Percentiles rank a stretch among this genome's conserved stretches.
phyloP scores from a whole-genome alignment of 768 basidiomycete species.

The Phylloporus sp. region DNA sequence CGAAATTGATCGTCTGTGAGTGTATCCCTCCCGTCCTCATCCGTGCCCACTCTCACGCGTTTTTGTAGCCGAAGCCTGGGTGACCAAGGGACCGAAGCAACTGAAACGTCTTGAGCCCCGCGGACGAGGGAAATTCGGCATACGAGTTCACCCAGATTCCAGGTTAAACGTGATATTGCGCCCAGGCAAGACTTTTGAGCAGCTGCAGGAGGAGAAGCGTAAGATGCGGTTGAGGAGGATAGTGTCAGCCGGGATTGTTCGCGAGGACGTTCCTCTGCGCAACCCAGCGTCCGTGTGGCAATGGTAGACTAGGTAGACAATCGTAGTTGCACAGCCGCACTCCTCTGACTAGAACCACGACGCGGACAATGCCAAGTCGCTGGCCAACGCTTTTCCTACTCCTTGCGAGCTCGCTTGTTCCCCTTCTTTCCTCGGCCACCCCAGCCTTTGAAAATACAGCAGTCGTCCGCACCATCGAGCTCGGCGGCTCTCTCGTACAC shows the following conservation, averaged over 20 bases:
- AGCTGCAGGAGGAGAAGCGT: constrained; percentile 58
- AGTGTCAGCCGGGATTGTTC: constrained; percentile 70
- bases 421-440: constrained; percentile 36
- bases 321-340: constrained; percentile 19
- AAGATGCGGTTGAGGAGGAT: constrained; percentile 68
- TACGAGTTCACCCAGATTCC: constrained; percentile 71
- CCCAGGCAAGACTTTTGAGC: constrained; percentile 74
- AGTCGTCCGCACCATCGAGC: constrained; percentile 83
- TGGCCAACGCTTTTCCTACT: constrained; percentile 46
- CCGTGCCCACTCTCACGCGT: not conserved
- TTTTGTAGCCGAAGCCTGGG: constrained; percentile 83
- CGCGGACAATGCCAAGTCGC: constrained; percentile 38
- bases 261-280: constrained; percentile 76
- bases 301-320: constrained; percentile 44
- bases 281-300: constrained; percentile 71
- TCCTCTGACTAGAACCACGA: constrained; percentile 24
- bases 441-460: constrained; percentile 82
- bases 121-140: constrained; percentile 77
- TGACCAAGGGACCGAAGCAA: constrained; percentile 70
- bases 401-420: constrained; percentile 37
- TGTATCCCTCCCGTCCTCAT: constrained; percentile 12
- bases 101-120: constrained; percentile 71
- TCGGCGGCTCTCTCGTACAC: constrained; percentile 83
- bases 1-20: constrained; percentile 79
- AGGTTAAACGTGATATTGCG: constrained; percentile 71